Conservation (phyloP, 192 early-diverging fungal genomes). For the Podochytrium sp. region DNA sequence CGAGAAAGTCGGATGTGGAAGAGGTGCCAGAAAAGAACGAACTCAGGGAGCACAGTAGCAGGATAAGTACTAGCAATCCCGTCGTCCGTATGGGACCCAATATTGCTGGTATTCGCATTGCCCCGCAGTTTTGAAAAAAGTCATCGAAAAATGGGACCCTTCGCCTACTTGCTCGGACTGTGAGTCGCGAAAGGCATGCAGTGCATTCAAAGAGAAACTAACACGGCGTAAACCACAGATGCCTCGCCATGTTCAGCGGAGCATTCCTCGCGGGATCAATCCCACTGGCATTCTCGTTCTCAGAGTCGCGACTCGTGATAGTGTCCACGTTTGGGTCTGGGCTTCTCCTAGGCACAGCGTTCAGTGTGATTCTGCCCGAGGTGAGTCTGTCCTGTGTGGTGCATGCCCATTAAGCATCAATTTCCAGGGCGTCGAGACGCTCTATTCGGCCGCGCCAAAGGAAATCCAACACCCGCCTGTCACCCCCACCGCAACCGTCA, state of each 20-base stretch:
- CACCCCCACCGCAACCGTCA: neutral
- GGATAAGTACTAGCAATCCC: neutral
- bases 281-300: constrained; percentile 80
- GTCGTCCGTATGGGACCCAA: neutral
- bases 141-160: neutral
- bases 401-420: neutral
- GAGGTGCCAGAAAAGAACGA: neutral
- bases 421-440: constrained; percentile 85
- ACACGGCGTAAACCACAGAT: neutral
- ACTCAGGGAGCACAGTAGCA: neutral
- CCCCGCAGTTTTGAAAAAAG: no score
- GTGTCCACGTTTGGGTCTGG: constrained; percentile 87
- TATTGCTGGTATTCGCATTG: neutral
- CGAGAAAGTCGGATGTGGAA: neutral
- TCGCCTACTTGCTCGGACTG: constrained; percentile 17
- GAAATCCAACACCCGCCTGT: neutral
- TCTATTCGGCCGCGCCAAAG: constrained; percentile 49
- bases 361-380: constrained; percentile 91
- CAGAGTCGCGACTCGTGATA: constrained; percentile 70
- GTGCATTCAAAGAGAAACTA: neutral
- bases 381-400: neutral
- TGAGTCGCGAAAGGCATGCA: neutral
- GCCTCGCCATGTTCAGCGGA: constrained; percentile 75
- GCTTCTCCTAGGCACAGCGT: constrained; percentile 86
- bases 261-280: constrained; percentile 87